Conservation (phyloP, 495 filamentous ascomycete genomes). For the Penicillium pulvis region DNA sequence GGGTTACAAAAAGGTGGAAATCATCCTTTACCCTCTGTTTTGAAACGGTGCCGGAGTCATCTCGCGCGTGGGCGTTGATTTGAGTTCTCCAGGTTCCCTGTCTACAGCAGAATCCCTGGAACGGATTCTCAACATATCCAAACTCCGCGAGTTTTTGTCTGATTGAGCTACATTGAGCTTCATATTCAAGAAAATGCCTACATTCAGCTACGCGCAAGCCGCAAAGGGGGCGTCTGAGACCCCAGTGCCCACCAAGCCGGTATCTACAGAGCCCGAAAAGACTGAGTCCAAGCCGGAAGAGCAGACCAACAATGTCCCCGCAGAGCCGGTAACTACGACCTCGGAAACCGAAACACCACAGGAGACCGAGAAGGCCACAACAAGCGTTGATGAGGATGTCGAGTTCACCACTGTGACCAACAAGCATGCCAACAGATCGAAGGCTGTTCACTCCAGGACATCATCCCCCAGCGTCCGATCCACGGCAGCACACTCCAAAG, state of each 20-base stretch:
- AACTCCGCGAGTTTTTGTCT: constrained; percentile 20
- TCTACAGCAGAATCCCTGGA: constrained; percentile 33
- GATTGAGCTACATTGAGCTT: constrained; percentile 20
- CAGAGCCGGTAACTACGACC: constrained; percentile 22
- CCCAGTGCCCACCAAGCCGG: constrained; percentile 38
- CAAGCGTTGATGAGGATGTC: constrained; percentile 32
- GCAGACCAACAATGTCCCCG: constrained; percentile 21
- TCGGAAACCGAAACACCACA: constrained; percentile 28
- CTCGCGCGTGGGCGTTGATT: constrained; percentile 27
- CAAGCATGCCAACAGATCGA: constrained; percentile 36
- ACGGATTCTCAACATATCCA: constrained; percentile 11
- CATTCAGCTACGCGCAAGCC: constrained; percentile 94
- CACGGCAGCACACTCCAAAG: constrained; percentile 65
- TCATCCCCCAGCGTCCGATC: constrained; percentile 69
- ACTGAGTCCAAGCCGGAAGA: constrained; percentile 35
- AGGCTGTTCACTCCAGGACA: constrained; percentile 55
- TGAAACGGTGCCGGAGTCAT: constrained; percentile 32
- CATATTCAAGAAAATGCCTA: constrained; percentile 25
- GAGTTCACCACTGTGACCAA: constrained; percentile 33
- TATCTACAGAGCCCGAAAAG: constrained; percentile 33
- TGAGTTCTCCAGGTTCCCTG: constrained; percentile 27
- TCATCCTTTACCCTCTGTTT: constrained; percentile 28
- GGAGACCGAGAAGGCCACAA: constrained; percentile 32
- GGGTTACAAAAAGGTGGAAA: constrained; percentile 33
- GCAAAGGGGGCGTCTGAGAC: constrained; percentile 69